Conservation (phyloP, 176 grass and related monocot species). For the Avena sativa region DNA sequence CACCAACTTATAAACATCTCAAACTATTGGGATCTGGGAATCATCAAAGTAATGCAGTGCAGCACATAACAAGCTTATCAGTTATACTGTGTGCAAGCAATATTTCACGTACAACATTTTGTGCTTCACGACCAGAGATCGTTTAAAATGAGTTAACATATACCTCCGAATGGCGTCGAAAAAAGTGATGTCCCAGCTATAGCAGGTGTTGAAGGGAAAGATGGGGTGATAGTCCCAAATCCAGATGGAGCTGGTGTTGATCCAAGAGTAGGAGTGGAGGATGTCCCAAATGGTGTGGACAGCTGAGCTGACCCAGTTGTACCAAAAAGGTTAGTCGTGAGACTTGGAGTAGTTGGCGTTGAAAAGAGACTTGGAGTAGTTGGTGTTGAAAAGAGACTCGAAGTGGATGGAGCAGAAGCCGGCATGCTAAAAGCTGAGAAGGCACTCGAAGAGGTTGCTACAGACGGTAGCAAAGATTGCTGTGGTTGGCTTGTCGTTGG, state of each 20-base stretch:
- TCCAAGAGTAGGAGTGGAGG: conserved; percentile 61
- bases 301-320: conserved; percentile 61
- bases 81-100: neutral
- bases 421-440: conserved; percentile 62
- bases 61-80: neutral
- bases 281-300: conserved; percentile 80
- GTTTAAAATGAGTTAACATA: neutral
- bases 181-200: conserved; percentile 67
- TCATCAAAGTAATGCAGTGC: neutral
- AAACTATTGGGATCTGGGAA: neutral
- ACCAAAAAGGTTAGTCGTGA: conserved; percentile 70
- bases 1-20: neutral
- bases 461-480: conserved; percentile 54
- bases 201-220: conserved; percentile 65
- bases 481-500: conserved; percentile 53
- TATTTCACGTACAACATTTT: neutral
- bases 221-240: conserved; percentile 61
- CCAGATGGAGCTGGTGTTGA: conserved; percentile 70
- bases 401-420: conserved; percentile 61
- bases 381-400: conserved; percentile 78
- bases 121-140: neutral
- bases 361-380: conserved; percentile 74
- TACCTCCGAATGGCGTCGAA: conserved; percentile 72
- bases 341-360: conserved; percentile 66
- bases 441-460: conserved; percentile 50